Evolutionary conservation across 2,329 filamentous ascomycete species (phyloP).

Genomic region (Sclerotinia minor): DNA sequence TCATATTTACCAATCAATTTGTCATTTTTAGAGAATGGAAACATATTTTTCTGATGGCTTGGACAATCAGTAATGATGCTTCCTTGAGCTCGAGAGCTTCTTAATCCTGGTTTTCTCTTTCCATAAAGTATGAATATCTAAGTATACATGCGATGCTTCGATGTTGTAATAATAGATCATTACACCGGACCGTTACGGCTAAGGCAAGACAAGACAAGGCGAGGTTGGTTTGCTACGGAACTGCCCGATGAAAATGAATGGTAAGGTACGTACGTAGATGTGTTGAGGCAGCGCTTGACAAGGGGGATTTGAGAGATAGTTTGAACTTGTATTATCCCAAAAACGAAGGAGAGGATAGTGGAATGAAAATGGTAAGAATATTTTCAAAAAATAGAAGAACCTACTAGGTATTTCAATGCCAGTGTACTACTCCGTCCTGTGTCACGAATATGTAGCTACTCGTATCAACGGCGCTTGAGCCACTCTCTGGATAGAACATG

Average conservation of each 20-base stretch:
- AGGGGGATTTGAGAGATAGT: slow-evolving; percentile 16
- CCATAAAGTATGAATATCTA: neutral
- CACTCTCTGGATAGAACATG: slow-evolving; percentile 6
- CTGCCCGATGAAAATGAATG: slow-evolving; percentile 3
- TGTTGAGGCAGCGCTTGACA: slow-evolving; percentile 18
- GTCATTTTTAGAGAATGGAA: neutral
- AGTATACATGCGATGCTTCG: neutral
- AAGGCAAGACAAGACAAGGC: slow-evolving; percentile 6
- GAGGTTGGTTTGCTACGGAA: slow-evolving; percentile 3
- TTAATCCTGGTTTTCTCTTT: neutral
- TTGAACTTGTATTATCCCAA: slow-evolving; percentile 2
- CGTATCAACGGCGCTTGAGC: slow-evolving; percentile 9
- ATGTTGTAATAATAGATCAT: neutral
- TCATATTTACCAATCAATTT: slow-evolving; percentile 9
- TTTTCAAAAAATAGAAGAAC: neutral
- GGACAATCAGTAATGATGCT: neutral
- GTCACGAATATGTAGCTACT: neutral
- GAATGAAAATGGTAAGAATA: neutral
- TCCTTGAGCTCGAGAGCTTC: neutral
- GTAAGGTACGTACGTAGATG: neutral
- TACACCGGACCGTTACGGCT: neutral
- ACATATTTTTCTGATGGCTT: slow-evolving; percentile 8
- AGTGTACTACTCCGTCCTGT: neutral
- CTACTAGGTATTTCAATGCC: neutral
- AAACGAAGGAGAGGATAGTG: neutral